phyloP scores from a whole-genome alignment of 495 filamentous ascomycete species.

The Lineolata rhizophorae region DNA sequence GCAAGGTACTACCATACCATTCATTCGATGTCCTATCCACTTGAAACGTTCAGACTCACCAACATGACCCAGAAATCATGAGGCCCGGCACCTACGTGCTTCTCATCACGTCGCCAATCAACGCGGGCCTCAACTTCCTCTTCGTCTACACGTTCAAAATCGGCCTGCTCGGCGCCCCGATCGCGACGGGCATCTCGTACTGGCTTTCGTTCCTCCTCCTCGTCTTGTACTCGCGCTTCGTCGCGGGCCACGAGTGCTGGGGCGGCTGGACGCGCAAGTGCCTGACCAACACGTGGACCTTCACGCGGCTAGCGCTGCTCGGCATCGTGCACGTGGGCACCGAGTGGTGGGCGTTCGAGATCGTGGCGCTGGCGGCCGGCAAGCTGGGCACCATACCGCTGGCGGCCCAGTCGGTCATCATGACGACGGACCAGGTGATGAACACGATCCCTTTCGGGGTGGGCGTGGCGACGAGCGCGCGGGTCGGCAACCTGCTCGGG shows the following conservation, averaged over 20 bases:
- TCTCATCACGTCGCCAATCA: constrained; percentile 61
- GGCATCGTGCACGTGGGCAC: constrained; percentile 81
- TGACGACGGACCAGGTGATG: constrained; percentile 84
- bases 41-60: constrained; percentile 1
- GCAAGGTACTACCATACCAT: too few species aligned
- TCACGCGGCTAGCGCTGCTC: constrained; percentile 52
- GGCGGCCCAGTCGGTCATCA: constrained; percentile 78
- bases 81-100: constrained; percentile 73
- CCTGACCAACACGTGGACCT: constrained; percentile 43
- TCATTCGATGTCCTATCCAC: neutral
- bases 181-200: constrained; percentile 71
- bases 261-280: constrained; percentile 53
- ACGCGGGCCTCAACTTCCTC: constrained; percentile 54
- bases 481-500: constrained; percentile 70
- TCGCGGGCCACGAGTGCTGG: constrained; percentile 60
- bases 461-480: constrained; percentile 59
- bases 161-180: constrained; percentile 56
- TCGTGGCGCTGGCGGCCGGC: constrained; percentile 78
- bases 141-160: constrained; percentile 52
- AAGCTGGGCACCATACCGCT: constrained; percentile 62
- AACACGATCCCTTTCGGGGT: constrained; percentile 87
- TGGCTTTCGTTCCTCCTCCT: constrained; percentile 69
- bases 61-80: constrained; percentile 44
- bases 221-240: constrained; percentile 49
- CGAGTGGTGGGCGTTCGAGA: constrained; percentile 95